phyloP scores from a whole-genome alignment of 1,139 yeast genomes.

The Taphrina pruni region DNA sequence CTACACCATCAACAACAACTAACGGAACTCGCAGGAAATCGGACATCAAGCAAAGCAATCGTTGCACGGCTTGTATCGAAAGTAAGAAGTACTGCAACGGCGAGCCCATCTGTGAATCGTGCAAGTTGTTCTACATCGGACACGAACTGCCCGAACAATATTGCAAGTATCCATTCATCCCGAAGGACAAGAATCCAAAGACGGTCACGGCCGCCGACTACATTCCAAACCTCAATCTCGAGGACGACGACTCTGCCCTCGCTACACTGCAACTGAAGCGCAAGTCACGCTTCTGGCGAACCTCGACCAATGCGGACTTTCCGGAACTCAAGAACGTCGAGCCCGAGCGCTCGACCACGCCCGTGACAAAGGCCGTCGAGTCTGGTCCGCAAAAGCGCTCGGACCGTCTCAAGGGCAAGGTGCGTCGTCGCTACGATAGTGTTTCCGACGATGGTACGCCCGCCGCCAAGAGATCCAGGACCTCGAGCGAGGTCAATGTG shows the following conservation, averaged over 20 bases:
- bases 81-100: constrained; percentile 16
- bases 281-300: constrained; percentile 26
- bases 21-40: not conserved
- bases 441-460: not conserved
- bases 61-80: constrained; percentile 26
- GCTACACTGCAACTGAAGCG: constrained; percentile 2
- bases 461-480: constrained; percentile 1
- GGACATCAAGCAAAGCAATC: constrained; percentile 16
- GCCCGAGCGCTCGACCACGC: not conserved
- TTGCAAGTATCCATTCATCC: constrained; percentile 24
- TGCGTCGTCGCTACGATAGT: constrained; percentile 6
- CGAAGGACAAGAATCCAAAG: not conserved
- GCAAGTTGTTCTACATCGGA: constrained; percentile 13
- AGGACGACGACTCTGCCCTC: constrained; percentile 8
- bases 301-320: constrained; percentile 23
- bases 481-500: constrained; percentile 6
- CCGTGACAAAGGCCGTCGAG: constrained; percentile 6
- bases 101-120: constrained; percentile 16
- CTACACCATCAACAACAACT: not conserved
- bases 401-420: constrained; percentile 7
- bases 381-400: not conserved
- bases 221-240: not conserved
- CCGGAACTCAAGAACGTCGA: constrained; percentile 9
- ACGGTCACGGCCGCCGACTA: constrained; percentile 16
- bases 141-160: constrained; percentile 15